A percentile compares a stretch with the other conserved stretches of the same genome.
Conservation (phyloP, 441 rosid genomes). For the Melianthus villosus region DNA sequence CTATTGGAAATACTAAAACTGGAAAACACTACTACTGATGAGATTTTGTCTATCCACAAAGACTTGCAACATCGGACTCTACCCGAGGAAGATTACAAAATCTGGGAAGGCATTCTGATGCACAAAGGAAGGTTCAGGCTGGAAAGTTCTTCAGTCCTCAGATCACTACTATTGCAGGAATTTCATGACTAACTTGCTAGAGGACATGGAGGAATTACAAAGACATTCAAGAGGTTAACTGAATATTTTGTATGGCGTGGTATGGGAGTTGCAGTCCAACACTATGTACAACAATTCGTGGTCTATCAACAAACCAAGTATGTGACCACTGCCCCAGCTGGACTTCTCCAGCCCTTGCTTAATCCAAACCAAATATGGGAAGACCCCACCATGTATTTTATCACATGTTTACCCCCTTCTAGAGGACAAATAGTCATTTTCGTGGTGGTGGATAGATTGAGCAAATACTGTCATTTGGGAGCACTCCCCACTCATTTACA, state of each 20-base stretch:
- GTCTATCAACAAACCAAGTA: background rate
- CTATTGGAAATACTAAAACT: no score
- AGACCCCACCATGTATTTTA: background rate
- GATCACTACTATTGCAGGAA: no score
- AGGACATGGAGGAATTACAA: background rate
- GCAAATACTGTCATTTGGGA: background rate
- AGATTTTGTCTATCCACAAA: no score
- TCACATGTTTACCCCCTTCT: background rate
- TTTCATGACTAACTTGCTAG: background rate
- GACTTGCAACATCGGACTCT: no score
- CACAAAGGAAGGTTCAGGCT: no score
- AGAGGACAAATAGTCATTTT: background rate
- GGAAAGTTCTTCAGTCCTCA: no score
- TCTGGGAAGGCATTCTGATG: no score
- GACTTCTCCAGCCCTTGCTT: background rate
- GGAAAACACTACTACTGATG: no score
- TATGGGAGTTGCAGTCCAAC: background rate
- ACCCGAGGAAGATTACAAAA: background rate
- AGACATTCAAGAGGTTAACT: background rate
- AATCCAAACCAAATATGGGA: background rate
- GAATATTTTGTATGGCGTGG: background rate
- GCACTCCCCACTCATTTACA: background rate
- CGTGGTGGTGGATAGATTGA: background rate
- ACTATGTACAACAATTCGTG: background rate
- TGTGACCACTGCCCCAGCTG: background rate